A percentile compares a stretch with the other conserved stretches of the same genome.
Conservation (phyloP, 768 basidiomycete genomes). For the Leccinum boreale region DNA sequence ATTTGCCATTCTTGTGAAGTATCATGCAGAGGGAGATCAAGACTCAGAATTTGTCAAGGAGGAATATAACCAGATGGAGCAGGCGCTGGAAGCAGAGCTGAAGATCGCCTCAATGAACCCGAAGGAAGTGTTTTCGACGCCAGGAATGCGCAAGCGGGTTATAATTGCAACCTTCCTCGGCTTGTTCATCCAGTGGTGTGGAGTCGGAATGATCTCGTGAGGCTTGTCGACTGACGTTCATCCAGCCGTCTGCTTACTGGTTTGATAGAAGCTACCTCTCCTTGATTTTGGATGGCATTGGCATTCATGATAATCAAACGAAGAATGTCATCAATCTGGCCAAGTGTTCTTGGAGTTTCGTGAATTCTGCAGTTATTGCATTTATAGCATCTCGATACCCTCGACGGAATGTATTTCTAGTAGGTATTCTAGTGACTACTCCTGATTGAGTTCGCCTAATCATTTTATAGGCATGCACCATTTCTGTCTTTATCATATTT, state of each 20-base stretch:
- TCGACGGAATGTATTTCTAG: background rate
- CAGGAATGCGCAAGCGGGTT: conserved; percentile 11
- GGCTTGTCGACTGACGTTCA: background rate
- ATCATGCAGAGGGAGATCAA: conserved; percentile 48
- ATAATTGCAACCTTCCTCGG: conserved; percentile 4
- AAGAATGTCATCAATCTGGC: conserved; percentile 16
- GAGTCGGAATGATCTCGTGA: conserved; percentile 1
- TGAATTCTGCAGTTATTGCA: background rate
- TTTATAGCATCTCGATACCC: background rate
- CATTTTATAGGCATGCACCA: background rate
- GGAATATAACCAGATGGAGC: background rate
- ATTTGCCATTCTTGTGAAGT: conserved; percentile 45
- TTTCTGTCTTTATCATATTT: conserved; percentile 7
- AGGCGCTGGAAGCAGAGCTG: background rate
- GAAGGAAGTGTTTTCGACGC: background rate
- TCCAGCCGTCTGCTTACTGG: background rate
- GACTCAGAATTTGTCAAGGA: background rate
- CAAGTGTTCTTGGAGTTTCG: background rate
- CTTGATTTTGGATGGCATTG: conserved; percentile 12
- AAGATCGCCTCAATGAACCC: background rate
- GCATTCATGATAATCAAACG: conserved; percentile 13
- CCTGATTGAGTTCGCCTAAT: background rate
- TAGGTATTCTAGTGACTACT: background rate
- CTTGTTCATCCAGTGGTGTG: background rate
- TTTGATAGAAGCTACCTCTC: conserved; percentile 9